phyloP scores from a whole-genome alignment of 192 early-diverging fungal species.

The Dissophora globulifera region DNA sequence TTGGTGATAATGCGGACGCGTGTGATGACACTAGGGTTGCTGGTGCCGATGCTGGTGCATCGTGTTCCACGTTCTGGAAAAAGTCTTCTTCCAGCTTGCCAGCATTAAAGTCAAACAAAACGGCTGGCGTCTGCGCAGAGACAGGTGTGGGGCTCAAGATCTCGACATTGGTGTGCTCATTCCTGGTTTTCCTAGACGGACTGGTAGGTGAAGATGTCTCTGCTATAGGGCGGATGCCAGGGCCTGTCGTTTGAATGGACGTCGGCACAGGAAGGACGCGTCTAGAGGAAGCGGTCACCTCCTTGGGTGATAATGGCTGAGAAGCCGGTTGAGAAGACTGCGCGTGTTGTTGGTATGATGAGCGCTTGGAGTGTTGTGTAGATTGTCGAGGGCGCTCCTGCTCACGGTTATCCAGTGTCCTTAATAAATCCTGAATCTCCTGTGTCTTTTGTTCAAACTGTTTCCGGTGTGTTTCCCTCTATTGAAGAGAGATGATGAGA shows the following conservation, averaged over 20 bases:
- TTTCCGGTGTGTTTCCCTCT: constrained; percentile 64
- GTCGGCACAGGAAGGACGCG: constrained; percentile 15
- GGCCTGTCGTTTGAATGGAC: constrained; percentile 22
- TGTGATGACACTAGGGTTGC: too few species aligned
- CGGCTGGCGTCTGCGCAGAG: constrained; percentile 30
- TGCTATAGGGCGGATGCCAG: constrained; percentile 15
- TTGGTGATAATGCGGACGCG: too few species aligned
- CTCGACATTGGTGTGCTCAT: constrained; percentile 44
- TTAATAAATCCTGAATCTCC: constrained; percentile 58
- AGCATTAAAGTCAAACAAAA: constrained; percentile 57
- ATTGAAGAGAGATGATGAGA: background rate
- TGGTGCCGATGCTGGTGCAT: background rate
- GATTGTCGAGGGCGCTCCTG: background rate
- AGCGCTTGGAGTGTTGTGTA: constrained; percentile 2
- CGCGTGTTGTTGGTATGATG: constrained; percentile 1
- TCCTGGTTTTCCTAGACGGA: constrained; percentile 36
- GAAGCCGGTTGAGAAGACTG: background rate
- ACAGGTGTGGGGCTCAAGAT: constrained; percentile 40
- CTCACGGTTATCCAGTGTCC: constrained; percentile 42
- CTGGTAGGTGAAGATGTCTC: constrained; percentile 23
- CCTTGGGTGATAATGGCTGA: constrained; percentile 3
- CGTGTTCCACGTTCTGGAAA: constrained; percentile 45
- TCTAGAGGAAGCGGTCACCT: constrained; percentile 6
- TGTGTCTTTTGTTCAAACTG: constrained; percentile 65
- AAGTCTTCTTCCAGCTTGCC: constrained; percentile 63